Evolutionary conservation across 768 basidiomycete species (phyloP).

Genomic region (Ephemerocybe angulata): DNA sequence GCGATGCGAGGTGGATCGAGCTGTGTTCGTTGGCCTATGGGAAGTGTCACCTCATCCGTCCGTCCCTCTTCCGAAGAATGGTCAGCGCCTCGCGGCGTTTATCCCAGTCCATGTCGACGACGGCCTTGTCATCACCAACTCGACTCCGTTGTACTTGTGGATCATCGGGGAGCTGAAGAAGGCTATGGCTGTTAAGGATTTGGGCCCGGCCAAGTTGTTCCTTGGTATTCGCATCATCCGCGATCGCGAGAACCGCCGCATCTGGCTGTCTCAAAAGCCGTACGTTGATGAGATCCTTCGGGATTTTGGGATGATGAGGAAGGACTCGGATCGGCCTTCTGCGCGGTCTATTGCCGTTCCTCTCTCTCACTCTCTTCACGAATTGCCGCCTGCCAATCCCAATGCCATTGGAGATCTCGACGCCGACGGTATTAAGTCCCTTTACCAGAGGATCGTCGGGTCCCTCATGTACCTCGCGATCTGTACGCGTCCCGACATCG

Average conservation of each 20-base stretch:
- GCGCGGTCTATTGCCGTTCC: slow-evolving; percentile 1
- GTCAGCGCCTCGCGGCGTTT: slow-evolving; percentile 14
- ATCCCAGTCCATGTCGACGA: slow-evolving; percentile 27
- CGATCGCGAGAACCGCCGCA: slow-evolving; percentile 1
- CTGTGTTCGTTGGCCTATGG: slow-evolving; percentile 19
- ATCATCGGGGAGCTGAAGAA: slow-evolving; percentile 6
- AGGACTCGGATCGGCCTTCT: too few species aligned
- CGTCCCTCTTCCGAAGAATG: slow-evolving; percentile 15
- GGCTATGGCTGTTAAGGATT: slow-evolving; percentile 11
- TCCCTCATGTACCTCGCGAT: slow-evolving; percentile 27
- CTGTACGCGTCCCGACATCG: slow-evolving; percentile 33
- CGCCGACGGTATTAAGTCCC: slow-evolving; percentile 12
- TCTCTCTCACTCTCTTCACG: not conserved
- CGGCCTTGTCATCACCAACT: slow-evolving; percentile 19
- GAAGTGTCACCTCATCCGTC: slow-evolving; percentile 14
- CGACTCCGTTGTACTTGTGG: slow-evolving; percentile 16
- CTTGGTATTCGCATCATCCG: slow-evolving; percentile 10
- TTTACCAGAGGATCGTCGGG: slow-evolving; percentile 22
- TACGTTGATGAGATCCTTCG: slow-evolving; percentile 12
- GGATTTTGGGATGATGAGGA: slow-evolving; percentile 9
- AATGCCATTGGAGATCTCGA: slow-evolving; percentile 9
- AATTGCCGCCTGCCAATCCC: not conserved
- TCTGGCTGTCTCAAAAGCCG: slow-evolving; percentile 10
- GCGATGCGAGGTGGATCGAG: slow-evolving; percentile 23
- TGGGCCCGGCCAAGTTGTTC: slow-evolving; percentile 12